Percentiles rank a stretch among this genome's conserved stretches.
phyloP scores from a whole-genome alignment of 148 eudicot genomes.

The Amaranthus palmeri region DNA sequence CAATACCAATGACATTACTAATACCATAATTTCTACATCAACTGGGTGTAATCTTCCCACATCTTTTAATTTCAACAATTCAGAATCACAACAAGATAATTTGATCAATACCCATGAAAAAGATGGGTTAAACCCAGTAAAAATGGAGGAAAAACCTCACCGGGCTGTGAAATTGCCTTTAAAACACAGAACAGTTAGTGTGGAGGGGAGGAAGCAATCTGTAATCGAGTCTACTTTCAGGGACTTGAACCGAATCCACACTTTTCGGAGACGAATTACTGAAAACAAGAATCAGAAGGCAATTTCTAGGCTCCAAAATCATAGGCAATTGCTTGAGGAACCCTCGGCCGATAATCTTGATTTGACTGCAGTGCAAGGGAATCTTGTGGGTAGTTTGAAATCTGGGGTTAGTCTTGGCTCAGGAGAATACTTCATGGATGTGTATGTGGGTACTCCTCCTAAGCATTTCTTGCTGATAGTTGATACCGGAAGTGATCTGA shows the following conservation, averaged over 20 bases:
- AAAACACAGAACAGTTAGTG: conserved; percentile 37
- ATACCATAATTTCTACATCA: conserved; percentile 37
- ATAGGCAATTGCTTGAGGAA: conserved; percentile 23
- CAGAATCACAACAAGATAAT: conserved; percentile 14
- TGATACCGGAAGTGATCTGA: conserved; percentile 95
- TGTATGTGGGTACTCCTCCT: conserved; percentile 85
- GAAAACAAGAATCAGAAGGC: conserved; percentile 63
- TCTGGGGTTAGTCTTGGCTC: conserved; percentile 96
- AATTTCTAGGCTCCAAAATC: conserved; percentile 31
- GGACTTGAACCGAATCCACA: conserved; percentile 66
- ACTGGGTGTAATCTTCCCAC: conserved; percentile 42
- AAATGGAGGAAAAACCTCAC: conserved; percentile 16
- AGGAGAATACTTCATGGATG: conserved; percentile 96
- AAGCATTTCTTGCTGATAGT: conserved; percentile 67
- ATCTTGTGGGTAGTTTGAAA: conserved; percentile 63
- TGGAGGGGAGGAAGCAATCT: conserved; percentile 25
- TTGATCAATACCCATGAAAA: conserved; percentile 3
- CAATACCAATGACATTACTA: conserved; percentile 30
- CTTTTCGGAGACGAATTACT: conserved; percentile 46
- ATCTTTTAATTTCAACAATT: conserved; percentile 17
- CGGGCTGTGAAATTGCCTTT: conserved; percentile 47
- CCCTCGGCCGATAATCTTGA: conserved; percentile 15
- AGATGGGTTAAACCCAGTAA: neutral
- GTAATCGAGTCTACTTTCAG: conserved; percentile 45
- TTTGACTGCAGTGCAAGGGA: conserved; percentile 30